Evolutionary conservation across 345 rosid species (phyloP), one percentile per base, ranked within the genome.

Genomic region (Noccaea caerulescens): DNA sequence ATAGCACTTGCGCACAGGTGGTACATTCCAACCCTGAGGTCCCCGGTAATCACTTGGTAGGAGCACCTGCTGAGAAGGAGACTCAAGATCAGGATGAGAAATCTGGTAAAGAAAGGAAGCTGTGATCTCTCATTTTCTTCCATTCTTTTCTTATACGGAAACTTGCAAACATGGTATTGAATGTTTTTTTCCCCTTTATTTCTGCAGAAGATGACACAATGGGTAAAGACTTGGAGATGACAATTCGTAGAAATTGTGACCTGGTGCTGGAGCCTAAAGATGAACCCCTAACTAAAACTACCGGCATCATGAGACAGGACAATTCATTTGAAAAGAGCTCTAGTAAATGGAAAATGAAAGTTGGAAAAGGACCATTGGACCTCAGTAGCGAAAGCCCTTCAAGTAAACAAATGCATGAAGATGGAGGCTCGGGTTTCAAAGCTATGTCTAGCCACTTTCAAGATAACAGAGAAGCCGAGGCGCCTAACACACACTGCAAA

Each of bases 1-100:
- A 88, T 77, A 88, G 93, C 80, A 84, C 84, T 66, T 84, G 86
- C 63, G 90, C 86, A 18, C 87, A 85, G 76, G 87, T 82, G 55
- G 79, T 85, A 66, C 85, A 81, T 79, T 69, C 79, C 25, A 80
- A 81, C 73, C 80, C 80, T 9, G 92, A 80, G 79, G 55, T 79
- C 61, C 66, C 66, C 65, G 54, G 80, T 77, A 80, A 72, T 52
- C 71, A 76, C 27, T 53, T 77, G 79, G 76, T 63, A 49, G 33
- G 68, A 75, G 70, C 53, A 56, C 71, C 62, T 18, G 70, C 77
- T 33, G 76, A 69, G 62, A 81, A 77, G 64, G 87, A 80, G 43
- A 65, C 75, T 54, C 72, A 61, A 52, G 78, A 77, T 38, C 68
- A 72, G 39, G 80, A 80, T 57, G 83, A 76, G 38, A 76, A 78